These are phyloP conservation scores for Quercus dentata DNA, from an alignment of 306 rosid genomes.

Conservation along the genomic window DNA sequence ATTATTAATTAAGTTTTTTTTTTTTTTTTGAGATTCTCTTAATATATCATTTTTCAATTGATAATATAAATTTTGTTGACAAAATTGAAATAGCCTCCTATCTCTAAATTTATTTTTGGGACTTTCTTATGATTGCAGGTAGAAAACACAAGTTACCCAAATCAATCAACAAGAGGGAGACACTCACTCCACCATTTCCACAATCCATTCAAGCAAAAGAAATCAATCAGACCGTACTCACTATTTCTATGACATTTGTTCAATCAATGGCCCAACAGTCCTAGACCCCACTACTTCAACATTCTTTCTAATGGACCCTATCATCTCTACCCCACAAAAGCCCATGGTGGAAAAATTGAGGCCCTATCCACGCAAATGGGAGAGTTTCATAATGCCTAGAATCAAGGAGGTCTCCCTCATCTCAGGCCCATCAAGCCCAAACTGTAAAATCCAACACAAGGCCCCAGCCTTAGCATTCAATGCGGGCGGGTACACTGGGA, in stretches of 20 bases:
- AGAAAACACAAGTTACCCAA: too few relatives aligned
- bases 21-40: too few relatives aligned
- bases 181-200: not conserved
- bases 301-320: too few relatives aligned
- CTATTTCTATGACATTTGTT: not conserved
- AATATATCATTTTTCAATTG: too few relatives aligned
- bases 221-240: not conserved
- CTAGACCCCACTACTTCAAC: slow-evolving; percentile 1
- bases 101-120: too few relatives aligned
- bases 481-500: slow-evolving; percentile 39
- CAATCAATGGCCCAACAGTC: not conserved
- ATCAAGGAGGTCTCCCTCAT: not conserved
- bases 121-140: too few relatives aligned
- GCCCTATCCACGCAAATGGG: slow-evolving; percentile 10
- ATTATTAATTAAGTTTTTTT: too few relatives aligned
- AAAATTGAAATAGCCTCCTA: too few relatives aligned
- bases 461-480: slow-evolving; percentile 18
- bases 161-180: not conserved
- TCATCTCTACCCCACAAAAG: not conserved
- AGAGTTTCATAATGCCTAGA: not conserved
- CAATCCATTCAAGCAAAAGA: not conserved
- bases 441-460: too few relatives aligned
- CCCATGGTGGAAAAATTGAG: not conserved
- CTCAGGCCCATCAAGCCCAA: too few relatives aligned
- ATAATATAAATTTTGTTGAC: too few relatives aligned